Conservation (phyloP, 441 rosid species). For the Corymbia calophylla region DNA sequence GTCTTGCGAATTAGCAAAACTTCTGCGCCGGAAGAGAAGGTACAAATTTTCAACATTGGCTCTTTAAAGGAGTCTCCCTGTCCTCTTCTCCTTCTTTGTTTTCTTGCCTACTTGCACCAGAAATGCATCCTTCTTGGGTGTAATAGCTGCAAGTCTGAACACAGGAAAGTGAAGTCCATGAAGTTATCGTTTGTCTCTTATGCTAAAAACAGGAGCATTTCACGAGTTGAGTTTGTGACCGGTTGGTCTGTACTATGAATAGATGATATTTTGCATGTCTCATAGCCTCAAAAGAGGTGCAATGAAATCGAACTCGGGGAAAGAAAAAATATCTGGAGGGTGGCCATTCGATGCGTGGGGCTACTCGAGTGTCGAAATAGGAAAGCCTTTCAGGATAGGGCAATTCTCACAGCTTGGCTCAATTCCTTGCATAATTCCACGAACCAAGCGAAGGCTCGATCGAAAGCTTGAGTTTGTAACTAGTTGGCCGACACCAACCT, state of each 20-base stretch:
- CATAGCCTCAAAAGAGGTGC: not conserved
- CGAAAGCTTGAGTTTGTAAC: not conserved
- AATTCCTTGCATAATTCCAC: not conserved
- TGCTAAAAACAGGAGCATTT: not conserved
- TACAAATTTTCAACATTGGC: not conserved
- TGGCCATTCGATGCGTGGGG: no score
- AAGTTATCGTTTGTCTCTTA: not conserved
- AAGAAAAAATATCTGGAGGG: no score
- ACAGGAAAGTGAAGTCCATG: no score
- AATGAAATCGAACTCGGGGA: not conserved
- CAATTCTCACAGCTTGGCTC: not conserved
- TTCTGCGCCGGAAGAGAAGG: not conserved
- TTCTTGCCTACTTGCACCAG: not conserved
- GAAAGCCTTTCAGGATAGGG: not conserved
- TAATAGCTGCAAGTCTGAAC: no score
- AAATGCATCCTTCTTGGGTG: not conserved
- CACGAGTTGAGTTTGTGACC: not conserved
- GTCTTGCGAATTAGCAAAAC: not conserved
- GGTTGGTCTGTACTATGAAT: no score
- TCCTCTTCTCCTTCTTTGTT: not conserved
- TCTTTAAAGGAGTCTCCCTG: not conserved
- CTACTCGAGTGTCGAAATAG: not conserved
- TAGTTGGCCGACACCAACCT: not conserved
- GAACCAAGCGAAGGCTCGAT: not conserved
- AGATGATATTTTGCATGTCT: not conserved